A percentile compares a stretch with the other conserved stretches of the same genome.
These are phyloP conservation scores for Huntiella bhutanensis DNA, from an alignment of 2,329 filamentous ascomycete genomes.

Conservation along the genomic window DNA sequence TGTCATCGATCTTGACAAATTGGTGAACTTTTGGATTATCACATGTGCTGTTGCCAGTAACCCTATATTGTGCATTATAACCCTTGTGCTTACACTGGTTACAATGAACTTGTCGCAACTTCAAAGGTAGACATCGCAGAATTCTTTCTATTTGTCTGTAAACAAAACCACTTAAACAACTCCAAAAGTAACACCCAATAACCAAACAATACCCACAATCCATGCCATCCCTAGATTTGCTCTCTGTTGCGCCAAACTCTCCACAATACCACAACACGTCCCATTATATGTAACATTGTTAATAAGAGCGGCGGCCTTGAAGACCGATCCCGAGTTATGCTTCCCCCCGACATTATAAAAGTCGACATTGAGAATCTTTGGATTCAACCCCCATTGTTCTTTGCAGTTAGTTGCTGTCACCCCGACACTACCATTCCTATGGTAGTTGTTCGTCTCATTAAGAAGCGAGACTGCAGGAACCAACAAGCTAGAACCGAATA, in stretches of 20 bases:
- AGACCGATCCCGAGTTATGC: constrained; percentile 47
- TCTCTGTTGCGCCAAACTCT: constrained; percentile 11
- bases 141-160: too few relatives aligned
- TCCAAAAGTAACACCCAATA: too few relatives aligned
- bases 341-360: constrained; percentile 54
- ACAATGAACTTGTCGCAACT: too few relatives aligned
- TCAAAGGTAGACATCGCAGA: too few relatives aligned
- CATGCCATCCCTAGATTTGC: too few relatives aligned
- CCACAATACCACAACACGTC: constrained; percentile 33
- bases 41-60: too few relatives aligned
- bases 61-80: too few relatives aligned
- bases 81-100: too few relatives aligned
- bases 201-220: too few relatives aligned
- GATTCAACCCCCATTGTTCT: constrained; percentile 43
- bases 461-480: constrained; percentile 54
- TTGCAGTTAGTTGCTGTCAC: constrained; percentile 42
- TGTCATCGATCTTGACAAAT: too few relatives aligned
- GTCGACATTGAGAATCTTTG: constrained; percentile 66
- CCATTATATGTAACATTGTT: constrained; percentile 55
- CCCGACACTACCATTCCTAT: constrained; percentile 48
- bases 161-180: too few relatives aligned
- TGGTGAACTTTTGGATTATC: too few relatives aligned
- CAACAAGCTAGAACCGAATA: constrained; percentile 44
- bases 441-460: constrained; percentile 51
- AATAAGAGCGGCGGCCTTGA: constrained; percentile 47